Base-by-base conservation (phyloP, 148 eudicot species). In the Cornus suecica region DNA sequence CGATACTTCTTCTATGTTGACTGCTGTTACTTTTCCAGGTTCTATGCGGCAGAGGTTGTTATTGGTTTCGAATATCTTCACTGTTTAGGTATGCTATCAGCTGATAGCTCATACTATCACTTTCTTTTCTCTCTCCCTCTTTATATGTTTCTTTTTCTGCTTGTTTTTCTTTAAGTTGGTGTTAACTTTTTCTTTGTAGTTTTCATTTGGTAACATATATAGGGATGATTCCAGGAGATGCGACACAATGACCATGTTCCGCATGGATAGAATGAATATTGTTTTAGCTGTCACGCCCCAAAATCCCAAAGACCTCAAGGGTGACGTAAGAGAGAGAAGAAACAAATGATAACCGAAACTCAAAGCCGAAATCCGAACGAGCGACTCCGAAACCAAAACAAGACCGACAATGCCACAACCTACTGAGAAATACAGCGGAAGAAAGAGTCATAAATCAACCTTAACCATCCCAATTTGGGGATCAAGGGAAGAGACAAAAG, bases 21-120 rank as follows among this genome's bases (percentile, higher is more conserved):
- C 66, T 54, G 58, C 58, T 32, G 34, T 58, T 78, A 52, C 60
- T 45, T 84, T 70, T 70, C 37, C 94, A 95, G 99, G 86, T 95
- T 95, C 80, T 95, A 90, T 84, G 97, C 94, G 66, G 99, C 99
- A 75, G 99, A 92, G 82, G 97, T 95, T 68, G 84, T 92, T n/a
- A 80, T 95, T 77, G 97, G 97, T 69, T 83, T 95, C 84, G 99
- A 95, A 76, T 95, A 95, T 84, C 97, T 95, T 74, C 99, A 95
- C 83, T 95, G 99, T 81, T 84, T 95, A 89, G 99, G 99, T 95
- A 95, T 62, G 52, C 73, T 68, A 14, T 28, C 71, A 60, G 64
- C 42, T 68, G 62, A 5, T 5, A 31, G 52, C 63, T 60, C 29
- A 56, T 8, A 10, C 4, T 4, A 10, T 37, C 42, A 37, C 8